Conservation (phyloP, 2,329 filamentous ascomycete species). For the Xylaria digitata region DNA sequence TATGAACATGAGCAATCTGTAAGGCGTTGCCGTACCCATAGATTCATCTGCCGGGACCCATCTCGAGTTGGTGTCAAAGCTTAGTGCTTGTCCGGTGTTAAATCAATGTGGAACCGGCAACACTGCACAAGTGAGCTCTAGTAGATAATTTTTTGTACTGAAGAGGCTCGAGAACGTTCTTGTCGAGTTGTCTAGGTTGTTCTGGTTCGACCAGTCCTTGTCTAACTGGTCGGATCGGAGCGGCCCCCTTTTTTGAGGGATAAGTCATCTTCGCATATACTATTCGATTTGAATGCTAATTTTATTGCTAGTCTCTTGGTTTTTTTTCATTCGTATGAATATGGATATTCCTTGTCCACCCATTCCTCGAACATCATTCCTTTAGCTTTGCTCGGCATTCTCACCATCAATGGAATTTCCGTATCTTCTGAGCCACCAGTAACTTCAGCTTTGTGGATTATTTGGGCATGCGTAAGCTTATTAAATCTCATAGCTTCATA, state of each 20-base stretch:
- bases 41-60: constrained; percentile 75
- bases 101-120: constrained; percentile 44
- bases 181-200: constrained; percentile 42
- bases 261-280: constrained; percentile 42
- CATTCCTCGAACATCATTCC: constrained; percentile 39
- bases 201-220: constrained; percentile 9
- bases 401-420: constrained; percentile 44
- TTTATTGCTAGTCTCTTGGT: constrained; percentile 22
- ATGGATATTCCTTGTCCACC: constrained; percentile 37
- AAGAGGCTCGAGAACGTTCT: constrained; percentile 32
- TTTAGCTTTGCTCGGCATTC: constrained; percentile 43
- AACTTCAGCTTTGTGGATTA: constrained; percentile 42
- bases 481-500: constrained; percentile 43
- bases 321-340: constrained; percentile 25
- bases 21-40: constrained; percentile 38
- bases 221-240: constrained; percentile 20
- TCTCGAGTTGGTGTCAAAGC: constrained; percentile 94
- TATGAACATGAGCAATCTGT: constrained; percentile 39
- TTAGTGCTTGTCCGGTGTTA: constrained; percentile 82
- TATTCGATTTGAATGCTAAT: constrained; percentile 35
- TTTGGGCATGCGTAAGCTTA: constrained; percentile 36
- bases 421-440: constrained; percentile 37
- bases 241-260: constrained; percentile 49
- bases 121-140: constrained; percentile 28
- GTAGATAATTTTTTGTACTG: constrained; percentile 45